Evolutionary conservation across 1,284 basidiomycete species (phyloP), one percentile per base, ranked within the genome.

Genomic region (Pyrrhoderma noxium): DNA sequence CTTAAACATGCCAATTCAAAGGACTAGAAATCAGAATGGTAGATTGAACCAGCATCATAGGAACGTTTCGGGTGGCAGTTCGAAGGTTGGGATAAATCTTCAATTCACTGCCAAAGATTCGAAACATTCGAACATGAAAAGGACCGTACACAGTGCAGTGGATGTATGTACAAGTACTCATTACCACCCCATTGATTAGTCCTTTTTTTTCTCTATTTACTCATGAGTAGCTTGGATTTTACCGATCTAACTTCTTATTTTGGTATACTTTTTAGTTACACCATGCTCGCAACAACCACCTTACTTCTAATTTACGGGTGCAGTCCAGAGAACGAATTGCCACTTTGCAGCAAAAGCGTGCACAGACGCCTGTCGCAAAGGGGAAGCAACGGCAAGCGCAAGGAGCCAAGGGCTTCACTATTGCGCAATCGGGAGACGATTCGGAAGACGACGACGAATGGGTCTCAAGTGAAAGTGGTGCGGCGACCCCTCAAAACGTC

Each of bases 391-490:
- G 23, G 11, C 50, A 45, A 25, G 27, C 18, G 21, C 65, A 68
- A 23, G 80, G 77, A 62, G 60, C 67, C 23, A 31, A 31, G 5
- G 80, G 75, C 2, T 86, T 86, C 60, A 76, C 77, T 18, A 72
- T 86, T 47, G 69, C 79, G 18, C 75, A 69, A 54, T 69, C 70
- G 47, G 70, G 65, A 45, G 70, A 64, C 21, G 77, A 74, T n/a
- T 80, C 82, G 36, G 77, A 74, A 14, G 80, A 82, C 37, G 82
- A 79, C 16, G 80, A 85, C 49, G 85, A 80, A 55, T 86, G 84
- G 82, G 73, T 84, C 1, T 85, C 83, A 16, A 84, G 79, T 61
- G 84, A 84, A 62, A 86, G 82, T 59, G 84, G 82, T 13, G 80
- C 77, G 1, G 81, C 69, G 2, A 87, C 84, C 2, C 85, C 85